phyloP scores from a whole-genome alignment of 2,329 filamentous ascomycete species.

The Xylariaceae sp. region DNA sequence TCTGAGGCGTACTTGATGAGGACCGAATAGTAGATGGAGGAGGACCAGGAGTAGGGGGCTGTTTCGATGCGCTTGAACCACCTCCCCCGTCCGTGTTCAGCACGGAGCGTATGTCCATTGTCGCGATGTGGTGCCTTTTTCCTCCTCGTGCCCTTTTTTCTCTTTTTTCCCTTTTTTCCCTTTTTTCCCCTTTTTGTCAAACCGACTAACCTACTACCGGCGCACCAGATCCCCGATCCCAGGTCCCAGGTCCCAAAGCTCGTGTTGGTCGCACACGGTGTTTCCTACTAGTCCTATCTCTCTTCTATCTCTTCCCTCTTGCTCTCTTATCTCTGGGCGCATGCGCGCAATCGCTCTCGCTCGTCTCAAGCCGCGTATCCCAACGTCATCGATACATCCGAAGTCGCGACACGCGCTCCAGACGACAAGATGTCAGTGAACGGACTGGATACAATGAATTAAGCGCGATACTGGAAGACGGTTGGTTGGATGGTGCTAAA shows the following conservation, averaged over 20 bases:
- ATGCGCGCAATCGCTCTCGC: slow-evolving; percentile 19
- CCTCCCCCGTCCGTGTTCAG: slow-evolving; percentile 52
- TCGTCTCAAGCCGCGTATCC: slow-evolving; percentile 10
- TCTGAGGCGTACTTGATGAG: slow-evolving; percentile 27
- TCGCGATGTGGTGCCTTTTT: slow-evolving; percentile 22
- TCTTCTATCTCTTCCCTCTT: not conserved
- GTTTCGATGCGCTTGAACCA: slow-evolving; percentile 34
- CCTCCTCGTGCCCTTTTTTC: slow-evolving; percentile 7
- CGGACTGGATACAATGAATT: not conserved
- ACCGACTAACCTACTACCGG: slow-evolving; percentile 5
- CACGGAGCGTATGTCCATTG: slow-evolving; percentile 44
- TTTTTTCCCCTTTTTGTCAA: slow-evolving; percentile 7
- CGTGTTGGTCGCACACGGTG: not conserved
- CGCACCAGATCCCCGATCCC: slow-evolving; percentile 5
- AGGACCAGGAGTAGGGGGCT: slow-evolving; percentile 27
- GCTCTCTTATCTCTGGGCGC: slow-evolving; percentile 12
- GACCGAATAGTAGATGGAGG: slow-evolving; percentile 27
- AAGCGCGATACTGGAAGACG: not conserved
- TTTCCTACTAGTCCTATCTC: not conserved
- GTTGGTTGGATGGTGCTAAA: not conserved
- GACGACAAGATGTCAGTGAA: not conserved
- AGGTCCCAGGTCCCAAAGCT: not conserved
- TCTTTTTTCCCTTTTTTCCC: slow-evolving; percentile 3
- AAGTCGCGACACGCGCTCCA: not conserved
- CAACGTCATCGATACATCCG: slow-evolving; percentile 23